These are phyloP conservation scores for Larix sibirica DNA, from an alignment of 83 land plant species.

Conservation along the genomic window DNA sequence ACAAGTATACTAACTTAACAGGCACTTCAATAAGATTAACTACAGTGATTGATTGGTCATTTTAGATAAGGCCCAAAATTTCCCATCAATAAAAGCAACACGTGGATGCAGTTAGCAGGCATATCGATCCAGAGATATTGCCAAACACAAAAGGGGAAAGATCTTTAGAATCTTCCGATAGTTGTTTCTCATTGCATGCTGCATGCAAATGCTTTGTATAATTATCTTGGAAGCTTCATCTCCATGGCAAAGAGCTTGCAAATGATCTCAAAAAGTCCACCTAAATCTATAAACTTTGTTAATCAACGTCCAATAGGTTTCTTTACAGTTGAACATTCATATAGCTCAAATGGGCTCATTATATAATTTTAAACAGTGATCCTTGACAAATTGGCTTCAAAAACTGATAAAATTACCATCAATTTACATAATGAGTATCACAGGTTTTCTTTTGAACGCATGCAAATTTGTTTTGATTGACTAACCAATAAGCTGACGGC, in stretches of 20 bases:
- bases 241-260: neutral
- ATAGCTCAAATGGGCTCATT: neutral
- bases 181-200: neutral
- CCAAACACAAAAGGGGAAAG: too few species aligned
- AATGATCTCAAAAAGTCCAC: neutral
- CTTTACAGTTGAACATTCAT: neutral
- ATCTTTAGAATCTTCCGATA: neutral
- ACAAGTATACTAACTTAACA: neutral
- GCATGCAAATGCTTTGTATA: neutral
- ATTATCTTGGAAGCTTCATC: too few species aligned
- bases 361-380: neutral
- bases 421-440: neutral
- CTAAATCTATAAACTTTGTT: neutral
- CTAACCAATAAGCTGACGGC: neutral
- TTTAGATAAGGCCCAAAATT: neutral
- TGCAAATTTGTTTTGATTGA: too few species aligned
- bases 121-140: too few species aligned
- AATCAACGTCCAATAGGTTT: neutral
- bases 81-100: neutral
- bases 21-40: neutral
- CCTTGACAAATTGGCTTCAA: neutral
- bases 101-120: neutral
- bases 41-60: neutral
- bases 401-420: neutral
- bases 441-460: too few species aligned